Conservation (phyloP, 495 filamentous ascomycete species). For the Neurospora tetraspora region DNA sequence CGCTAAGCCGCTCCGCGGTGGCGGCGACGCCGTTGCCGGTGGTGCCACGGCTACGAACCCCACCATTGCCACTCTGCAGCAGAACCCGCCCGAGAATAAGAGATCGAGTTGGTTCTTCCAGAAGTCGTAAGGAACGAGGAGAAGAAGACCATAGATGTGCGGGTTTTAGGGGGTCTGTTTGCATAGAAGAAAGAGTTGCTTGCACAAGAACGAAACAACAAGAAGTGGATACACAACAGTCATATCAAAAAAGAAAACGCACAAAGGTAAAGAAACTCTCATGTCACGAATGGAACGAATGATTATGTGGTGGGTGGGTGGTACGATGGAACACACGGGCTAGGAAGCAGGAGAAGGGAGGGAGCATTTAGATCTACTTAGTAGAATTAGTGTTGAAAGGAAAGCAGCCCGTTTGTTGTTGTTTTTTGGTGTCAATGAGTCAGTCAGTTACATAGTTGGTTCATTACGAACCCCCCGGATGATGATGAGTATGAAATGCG, state of each 20-base stretch:
- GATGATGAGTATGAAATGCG: background rate
- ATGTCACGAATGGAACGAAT: slow-evolving; percentile 1
- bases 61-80: slow-evolving; percentile 43
- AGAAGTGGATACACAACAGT: background rate
- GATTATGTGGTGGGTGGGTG: background rate
- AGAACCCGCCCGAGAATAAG: slow-evolving; percentile 39
- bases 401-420: background rate
- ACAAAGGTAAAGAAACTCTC: slow-evolving; percentile 1
- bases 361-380: background rate
- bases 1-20: slow-evolving; percentile 92
- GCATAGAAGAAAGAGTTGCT: background rate
- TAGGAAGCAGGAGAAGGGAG: background rate
- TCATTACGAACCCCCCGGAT: background rate
- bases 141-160: slow-evolving; percentile 1
- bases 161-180: background rate
- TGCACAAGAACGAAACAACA: background rate
- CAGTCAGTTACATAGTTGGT: background rate
- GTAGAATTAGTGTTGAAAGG: background rate
- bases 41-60: slow-evolving; percentile 34
- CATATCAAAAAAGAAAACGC: background rate
- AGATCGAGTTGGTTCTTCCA: slow-evolving; percentile 51
- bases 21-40: slow-evolving; percentile 63
- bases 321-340: background rate
- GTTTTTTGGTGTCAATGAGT: background rate
- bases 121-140: slow-evolving; percentile 23